Conservation (phyloP, 2,329 filamentous ascomycete genomes). For the Albophoma yamanashiensis region DNA sequence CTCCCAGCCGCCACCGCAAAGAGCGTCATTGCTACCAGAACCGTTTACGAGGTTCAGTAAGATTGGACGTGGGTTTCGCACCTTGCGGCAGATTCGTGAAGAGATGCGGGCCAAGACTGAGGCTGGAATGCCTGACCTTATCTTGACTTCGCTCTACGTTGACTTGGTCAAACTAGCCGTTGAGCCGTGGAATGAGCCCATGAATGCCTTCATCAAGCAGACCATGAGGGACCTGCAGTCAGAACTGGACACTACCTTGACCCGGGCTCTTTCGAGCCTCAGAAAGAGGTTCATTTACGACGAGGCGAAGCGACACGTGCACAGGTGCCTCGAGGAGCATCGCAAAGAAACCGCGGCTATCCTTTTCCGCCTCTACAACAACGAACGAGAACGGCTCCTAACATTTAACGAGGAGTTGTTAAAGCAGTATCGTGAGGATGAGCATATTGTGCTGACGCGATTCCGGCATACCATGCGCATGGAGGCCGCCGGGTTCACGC, state of each 20-base stretch:
- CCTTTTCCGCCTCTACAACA: constrained; percentile 34
- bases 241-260: constrained; percentile 35
- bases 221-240: constrained; percentile 37
- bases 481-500: constrained; percentile 22
- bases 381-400: constrained; percentile 45
- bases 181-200: constrained; percentile 43
- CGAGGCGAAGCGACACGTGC: constrained; percentile 31
- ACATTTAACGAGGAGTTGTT: constrained; percentile 45
- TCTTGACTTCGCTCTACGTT: constrained; percentile 50
- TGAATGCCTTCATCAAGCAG: constrained; percentile 34
- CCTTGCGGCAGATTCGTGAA: constrained; percentile 38
- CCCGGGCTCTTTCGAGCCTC: constrained; percentile 32
- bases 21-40: constrained; percentile 12
- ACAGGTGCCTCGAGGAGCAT: constrained; percentile 30
- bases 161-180: constrained; percentile 47
- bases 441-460: constrained; percentile 32
- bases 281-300: constrained; percentile 39
- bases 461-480: constrained; percentile 40
- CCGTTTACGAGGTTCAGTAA: constrained; percentile 28
- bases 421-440: constrained; percentile 31
- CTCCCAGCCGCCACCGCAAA: constrained; percentile 5
- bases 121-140: constrained; percentile 47
- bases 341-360: constrained; percentile 22
- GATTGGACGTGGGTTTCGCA: constrained; percentile 30
- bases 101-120: constrained; percentile 44